These are phyloP conservation scores for Polytrichum commune DNA, from an alignment of 225 moss, liverwort and hornwort genomes.

Conservation along the genomic window DNA sequence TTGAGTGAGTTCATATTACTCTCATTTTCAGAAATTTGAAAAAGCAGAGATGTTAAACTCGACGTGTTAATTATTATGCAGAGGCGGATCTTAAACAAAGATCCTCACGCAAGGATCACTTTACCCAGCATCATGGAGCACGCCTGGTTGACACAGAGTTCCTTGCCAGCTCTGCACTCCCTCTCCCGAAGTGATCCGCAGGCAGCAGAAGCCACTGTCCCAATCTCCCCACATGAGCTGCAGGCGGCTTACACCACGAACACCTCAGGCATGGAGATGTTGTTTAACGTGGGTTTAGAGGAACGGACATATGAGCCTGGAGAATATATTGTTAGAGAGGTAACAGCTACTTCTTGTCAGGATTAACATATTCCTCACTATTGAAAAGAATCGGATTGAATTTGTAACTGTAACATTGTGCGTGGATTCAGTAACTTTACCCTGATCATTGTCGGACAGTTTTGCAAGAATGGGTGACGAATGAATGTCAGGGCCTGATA, in stretches of 20 bases:
- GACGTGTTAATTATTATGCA: constrained; percentile 2
- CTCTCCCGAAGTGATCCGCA: constrained; percentile 25
- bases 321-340: constrained; percentile 56
- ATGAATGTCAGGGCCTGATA: no score
- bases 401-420: no score
- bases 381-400: no score
- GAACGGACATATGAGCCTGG: constrained; percentile 43
- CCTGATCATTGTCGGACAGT: no score
- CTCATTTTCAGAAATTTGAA: no score
- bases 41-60: no score
- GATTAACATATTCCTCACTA: no score
- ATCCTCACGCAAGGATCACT: constrained; percentile 45
- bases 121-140: constrained; percentile 51
- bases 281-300: constrained; percentile 34
- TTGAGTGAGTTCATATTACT: no score
- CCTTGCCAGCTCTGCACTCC: constrained; percentile 30
- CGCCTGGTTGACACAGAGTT: constrained; percentile 38
- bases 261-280: constrained; percentile 26
- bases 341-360: constrained; percentile 1
- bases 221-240: constrained; percentile 44
- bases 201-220: constrained; percentile 6
- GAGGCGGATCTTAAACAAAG: constrained; percentile 46
- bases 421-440: no score
- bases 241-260: constrained; percentile 45
- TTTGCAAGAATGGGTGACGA: no score